Percentiles rank a stretch among this genome's conserved stretches.
phyloP scores from a whole-genome alignment of 164 flowering plant genomes.

The Magnolia officinalis region DNA sequence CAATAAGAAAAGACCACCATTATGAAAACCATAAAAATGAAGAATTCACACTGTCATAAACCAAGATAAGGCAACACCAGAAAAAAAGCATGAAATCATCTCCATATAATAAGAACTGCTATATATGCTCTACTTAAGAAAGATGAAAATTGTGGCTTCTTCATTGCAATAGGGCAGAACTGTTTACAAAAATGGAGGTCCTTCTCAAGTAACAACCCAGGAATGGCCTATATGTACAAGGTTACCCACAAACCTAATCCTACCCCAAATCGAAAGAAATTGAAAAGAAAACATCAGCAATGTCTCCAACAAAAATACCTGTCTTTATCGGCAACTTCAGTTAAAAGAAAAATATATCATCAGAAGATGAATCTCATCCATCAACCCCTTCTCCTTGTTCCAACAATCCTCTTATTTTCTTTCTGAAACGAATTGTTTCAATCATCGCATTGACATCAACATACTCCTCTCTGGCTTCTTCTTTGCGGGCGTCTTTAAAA shows the following conservation, averaged over 20 bases:
- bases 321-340: not conserved
- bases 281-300: not conserved
- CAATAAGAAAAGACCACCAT: too few relatives aligned
- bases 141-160: not conserved
- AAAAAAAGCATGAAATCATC: not conserved
- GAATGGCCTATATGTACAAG: slow-evolving; percentile 5
- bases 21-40: too few relatives aligned
- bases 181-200: not conserved
- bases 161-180: slow-evolving; percentile 1
- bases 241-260: slow-evolving; percentile 4
- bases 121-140: not conserved
- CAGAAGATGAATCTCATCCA: slow-evolving; percentile 29
- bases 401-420: not conserved
- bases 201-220: slow-evolving; percentile 10
- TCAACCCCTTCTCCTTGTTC: slow-evolving; percentile 4
- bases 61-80: too few relatives aligned
- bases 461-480: slow-evolving; percentile 63
- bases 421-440: slow-evolving; percentile 12
- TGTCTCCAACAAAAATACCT: not conserved
- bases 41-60: too few relatives aligned
- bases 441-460: slow-evolving; percentile 72
- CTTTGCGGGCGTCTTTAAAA: slow-evolving; percentile 43
- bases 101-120: not conserved
- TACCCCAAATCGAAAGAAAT: slow-evolving; percentile 19
- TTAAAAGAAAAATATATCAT: slow-evolving; percentile 15